Percentiles rank a stretch among this genome's conserved stretches.
These are phyloP conservation scores for Zymoseptoria crescenta DNA, from an alignment of 2,329 filamentous ascomycete genomes.

Conservation along the genomic window DNA sequence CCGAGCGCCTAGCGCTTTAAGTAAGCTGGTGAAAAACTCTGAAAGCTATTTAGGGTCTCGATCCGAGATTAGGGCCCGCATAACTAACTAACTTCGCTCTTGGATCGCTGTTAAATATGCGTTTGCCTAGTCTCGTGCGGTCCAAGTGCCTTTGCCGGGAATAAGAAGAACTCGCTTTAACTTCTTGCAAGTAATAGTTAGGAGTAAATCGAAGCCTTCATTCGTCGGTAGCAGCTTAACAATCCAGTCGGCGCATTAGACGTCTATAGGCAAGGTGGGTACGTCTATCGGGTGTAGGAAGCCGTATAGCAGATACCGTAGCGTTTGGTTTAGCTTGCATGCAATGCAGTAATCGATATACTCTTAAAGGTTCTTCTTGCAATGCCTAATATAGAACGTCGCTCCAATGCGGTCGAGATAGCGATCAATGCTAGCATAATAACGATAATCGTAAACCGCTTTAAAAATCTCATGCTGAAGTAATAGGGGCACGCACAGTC, in stretches of 20 bases:
- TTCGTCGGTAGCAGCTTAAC: not conserved
- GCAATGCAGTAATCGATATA: not conserved
- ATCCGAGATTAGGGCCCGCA: conserved; percentile 1
- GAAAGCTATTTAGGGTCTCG: conserved; percentile 2
- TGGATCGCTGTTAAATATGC: not conserved
- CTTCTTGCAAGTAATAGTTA: conserved; percentile 1
- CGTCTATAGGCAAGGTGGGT: not conserved
- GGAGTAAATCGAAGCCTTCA: not conserved
- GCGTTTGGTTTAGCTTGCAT: not conserved
- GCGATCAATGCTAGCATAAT: not conserved
- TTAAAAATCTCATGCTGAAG: not conserved
- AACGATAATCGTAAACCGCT: not conserved
- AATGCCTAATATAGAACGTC: not conserved
- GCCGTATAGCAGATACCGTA: not conserved
- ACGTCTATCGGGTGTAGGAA: not conserved
- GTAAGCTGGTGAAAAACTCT: not conserved
- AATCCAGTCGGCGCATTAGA: not conserved
- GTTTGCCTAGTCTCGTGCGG: not conserved
- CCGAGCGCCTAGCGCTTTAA: not conserved
- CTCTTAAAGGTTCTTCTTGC: not conserved
- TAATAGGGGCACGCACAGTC: not conserved
- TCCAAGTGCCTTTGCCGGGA: not conserved
- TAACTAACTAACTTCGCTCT: not conserved
- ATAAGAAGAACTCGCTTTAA: not conserved
- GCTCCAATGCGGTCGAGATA: not conserved